phyloP scores from a whole-genome alignment of 208 protist species.

The Acanthamoeba sp. region DNA sequence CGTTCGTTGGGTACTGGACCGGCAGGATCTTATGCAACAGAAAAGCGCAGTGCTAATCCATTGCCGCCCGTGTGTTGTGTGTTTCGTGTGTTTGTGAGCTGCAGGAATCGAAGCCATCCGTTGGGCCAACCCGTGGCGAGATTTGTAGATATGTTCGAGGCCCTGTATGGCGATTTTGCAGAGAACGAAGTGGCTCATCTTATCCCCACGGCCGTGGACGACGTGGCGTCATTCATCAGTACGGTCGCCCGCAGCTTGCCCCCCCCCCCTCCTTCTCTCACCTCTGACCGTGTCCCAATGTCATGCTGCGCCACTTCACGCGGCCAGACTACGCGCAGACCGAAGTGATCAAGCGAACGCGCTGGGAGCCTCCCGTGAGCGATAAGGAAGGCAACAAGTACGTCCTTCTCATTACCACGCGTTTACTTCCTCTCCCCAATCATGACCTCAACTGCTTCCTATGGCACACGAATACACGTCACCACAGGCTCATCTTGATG shows the following conservation, averaged over 20 bases:
- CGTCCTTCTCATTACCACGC: neutral
- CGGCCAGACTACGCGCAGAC: neutral
- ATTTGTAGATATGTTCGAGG: conserved; percentile 59
- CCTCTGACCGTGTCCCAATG: neutral
- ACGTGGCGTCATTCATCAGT: conserved; percentile 53
- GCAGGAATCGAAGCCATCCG: neutral
- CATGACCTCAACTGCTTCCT: neutral
- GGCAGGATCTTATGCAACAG: too few relatives aligned
- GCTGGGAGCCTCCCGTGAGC: neutral
- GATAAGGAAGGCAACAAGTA: conserved; percentile 1
- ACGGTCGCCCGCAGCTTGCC: too few relatives aligned
- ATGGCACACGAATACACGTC: too few relatives aligned
- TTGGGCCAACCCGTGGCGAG: neutral
- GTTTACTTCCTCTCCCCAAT: neutral
- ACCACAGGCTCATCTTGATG: neutral
- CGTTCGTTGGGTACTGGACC: neutral
- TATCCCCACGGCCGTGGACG: conserved; percentile 22
- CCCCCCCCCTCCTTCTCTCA: neutral
- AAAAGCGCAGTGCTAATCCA: too few relatives aligned
- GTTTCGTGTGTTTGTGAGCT: neutral
- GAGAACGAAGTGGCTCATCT: neutral
- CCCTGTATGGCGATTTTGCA: neutral
- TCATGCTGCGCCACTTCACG: neutral
- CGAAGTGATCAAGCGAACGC: neutral
- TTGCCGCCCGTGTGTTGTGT: too few relatives aligned